Evolutionary conservation across 1,139 yeast genomes (phyloP).

Genomic region (Geotrichum australiense): DNA sequence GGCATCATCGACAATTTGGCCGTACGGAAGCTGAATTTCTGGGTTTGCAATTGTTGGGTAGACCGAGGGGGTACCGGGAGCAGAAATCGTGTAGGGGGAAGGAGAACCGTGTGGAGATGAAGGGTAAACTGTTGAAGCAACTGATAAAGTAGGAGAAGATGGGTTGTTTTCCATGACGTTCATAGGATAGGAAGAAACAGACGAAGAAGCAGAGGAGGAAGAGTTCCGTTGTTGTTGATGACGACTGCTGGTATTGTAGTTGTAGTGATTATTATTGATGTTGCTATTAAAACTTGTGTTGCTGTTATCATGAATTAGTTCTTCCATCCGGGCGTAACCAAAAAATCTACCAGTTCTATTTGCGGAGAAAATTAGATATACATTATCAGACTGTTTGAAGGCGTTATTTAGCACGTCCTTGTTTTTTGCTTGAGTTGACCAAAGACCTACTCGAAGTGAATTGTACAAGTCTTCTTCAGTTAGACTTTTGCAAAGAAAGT

Average conservation of each 20-base stretch:
- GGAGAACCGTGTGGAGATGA: not conserved
- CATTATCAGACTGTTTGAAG: slow-evolving; percentile 31
- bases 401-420: slow-evolving; percentile 34
- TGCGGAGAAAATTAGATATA: slow-evolving; percentile 38
- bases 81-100: slow-evolving; percentile 1
- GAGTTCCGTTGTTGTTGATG: not conserved
- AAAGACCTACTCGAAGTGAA: slow-evolving; percentile 31
- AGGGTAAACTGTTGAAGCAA: slow-evolving; percentile 7
- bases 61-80: slow-evolving; percentile 17
- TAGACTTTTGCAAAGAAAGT: slow-evolving; percentile 37
- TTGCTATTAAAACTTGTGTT: slow-evolving; percentile 1
- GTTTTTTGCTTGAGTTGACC: slow-evolving; percentile 40
- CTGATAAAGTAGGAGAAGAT: slow-evolving; percentile 4
- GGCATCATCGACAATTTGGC: slow-evolving; percentile 37
- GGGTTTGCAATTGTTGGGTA: slow-evolving; percentile 24
- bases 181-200: not conserved
- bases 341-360: slow-evolving; percentile 37
- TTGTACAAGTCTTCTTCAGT: slow-evolving; percentile 35
- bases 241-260: not conserved
- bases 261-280: not conserved
- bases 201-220: not conserved
- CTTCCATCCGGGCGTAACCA: slow-evolving; percentile 38
- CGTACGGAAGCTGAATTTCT: slow-evolving; percentile 32
- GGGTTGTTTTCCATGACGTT: not conserved
- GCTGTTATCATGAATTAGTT: slow-evolving; percentile 21